Evolutionary conservation across 257 asterid species (phyloP), one percentile per base, ranked within the genome.

Genomic region (Eustoma russellianum): DNA sequence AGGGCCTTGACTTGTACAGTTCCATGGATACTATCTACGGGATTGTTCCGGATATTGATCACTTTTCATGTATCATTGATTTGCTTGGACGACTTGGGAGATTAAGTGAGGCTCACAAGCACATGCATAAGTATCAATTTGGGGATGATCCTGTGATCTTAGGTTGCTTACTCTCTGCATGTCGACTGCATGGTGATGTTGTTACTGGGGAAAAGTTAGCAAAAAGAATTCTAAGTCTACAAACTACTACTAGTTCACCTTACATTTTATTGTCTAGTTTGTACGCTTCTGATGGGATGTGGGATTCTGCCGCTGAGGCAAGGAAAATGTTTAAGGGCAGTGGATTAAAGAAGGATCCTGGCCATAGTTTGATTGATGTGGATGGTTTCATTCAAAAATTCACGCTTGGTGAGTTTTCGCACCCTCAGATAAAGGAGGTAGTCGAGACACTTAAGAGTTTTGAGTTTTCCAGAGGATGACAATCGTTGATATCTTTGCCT

Each of bases 141-240:
- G 75, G 73, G 16, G 55, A 78, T 48, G 86, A 83, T 67, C 79
- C 65, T 17, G 70, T 87, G 64, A 80, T 77, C 49, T 72, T 87
- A 62, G 87, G 92, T 56, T 81, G 77, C 48, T 72, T 87, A 34
- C 93, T 87, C 30, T 83, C 96, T 12, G 85, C 93, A 11, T 72
- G 87, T 49, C 73, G 83, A 55, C 70, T 81, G 65, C 92, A 67
- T 30, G 80, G 79, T 52, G 79, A 74, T 49, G 55, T 70, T 11
- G 56, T 61, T 50, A 66, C 50, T 19, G 96, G 96, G 44, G 78
- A 83, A 69, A 57, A 71, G 50, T 49, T 76, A 50, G 89, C 82
- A 13, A 62, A 60, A 30, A 69, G 70, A 72, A 82, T 87, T 56
- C 65, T 83, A 6, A 55, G 66, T 56, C 77, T 74, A 54, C 63